Evolutionary conservation across 305 asterid genomes (phyloP).

Genomic region (Fraxinus paxiana): DNA sequence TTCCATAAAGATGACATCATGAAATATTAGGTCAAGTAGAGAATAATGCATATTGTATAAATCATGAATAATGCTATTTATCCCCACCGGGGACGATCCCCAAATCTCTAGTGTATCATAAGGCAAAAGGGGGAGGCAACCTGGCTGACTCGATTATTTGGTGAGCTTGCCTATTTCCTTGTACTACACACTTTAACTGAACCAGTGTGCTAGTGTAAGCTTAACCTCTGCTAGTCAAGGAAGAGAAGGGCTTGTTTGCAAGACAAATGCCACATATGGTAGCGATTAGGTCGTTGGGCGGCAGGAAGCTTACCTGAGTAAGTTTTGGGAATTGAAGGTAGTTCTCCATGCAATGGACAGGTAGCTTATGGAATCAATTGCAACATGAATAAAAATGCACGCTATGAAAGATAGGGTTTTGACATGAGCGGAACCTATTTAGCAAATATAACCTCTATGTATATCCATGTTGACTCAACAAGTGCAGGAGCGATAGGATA

Average conservation of each 20-base stretch:
- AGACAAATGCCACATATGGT: background rate
- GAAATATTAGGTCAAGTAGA: constrained; percentile 5
- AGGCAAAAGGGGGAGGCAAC: background rate
- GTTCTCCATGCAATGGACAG: background rate
- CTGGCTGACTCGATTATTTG: background rate
- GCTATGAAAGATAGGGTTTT: background rate
- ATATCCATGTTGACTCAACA: background rate
- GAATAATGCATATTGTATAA: background rate
- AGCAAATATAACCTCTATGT: background rate
- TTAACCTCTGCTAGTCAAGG: background rate
- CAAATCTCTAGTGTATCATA: background rate
- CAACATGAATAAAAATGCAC: background rate
- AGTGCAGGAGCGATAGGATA: background rate
- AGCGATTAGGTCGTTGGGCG: background rate
- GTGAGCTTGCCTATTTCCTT: background rate
- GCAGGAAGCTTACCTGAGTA: background rate
- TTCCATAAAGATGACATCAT: background rate
- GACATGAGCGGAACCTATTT: background rate
- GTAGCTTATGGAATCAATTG: background rate
- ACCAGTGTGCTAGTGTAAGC: background rate
- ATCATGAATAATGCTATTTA: background rate
- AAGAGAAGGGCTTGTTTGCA: background rate
- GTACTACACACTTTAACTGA: background rate
- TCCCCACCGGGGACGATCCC: background rate
- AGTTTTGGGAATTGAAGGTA: background rate